These are phyloP conservation scores for Diplocarpon rosae DNA, from an alignment of 2,329 filamentous ascomycete genomes.

Conservation along the genomic window DNA sequence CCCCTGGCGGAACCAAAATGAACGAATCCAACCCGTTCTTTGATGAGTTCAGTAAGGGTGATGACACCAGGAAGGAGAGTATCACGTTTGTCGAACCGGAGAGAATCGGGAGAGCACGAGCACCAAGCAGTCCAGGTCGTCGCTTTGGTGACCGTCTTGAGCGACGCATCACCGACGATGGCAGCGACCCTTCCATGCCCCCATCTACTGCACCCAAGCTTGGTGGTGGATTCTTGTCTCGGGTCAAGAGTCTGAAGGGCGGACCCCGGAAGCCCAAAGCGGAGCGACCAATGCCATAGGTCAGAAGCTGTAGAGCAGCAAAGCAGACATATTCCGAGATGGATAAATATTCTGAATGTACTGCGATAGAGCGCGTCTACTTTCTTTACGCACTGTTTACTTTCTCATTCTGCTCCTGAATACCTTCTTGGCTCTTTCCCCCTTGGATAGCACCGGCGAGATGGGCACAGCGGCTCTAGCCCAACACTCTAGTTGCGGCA, in stretches of 20 bases:
- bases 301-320: background rate
- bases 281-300: slow-evolving; percentile 6
- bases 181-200: slow-evolving; percentile 22
- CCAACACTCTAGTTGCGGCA: background rate
- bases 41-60: slow-evolving; percentile 57
- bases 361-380: background rate
- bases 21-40: slow-evolving; percentile 69
- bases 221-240: slow-evolving; percentile 56
- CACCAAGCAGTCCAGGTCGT: slow-evolving; percentile 49
- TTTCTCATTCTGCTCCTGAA: background rate
- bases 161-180: slow-evolving; percentile 53
- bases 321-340: background rate
- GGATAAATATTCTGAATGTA: background rate
- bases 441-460: slow-evolving; percentile 6
- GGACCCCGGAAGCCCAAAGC: slow-evolving; percentile 42
- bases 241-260: slow-evolving; percentile 65
- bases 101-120: slow-evolving; percentile 30
- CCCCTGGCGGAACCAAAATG: slow-evolving; percentile 28
- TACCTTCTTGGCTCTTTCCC: slow-evolving; percentile 3
- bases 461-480: background rate
- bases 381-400: background rate
- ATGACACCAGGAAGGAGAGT: slow-evolving; percentile 53
- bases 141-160: slow-evolving; percentile 39
- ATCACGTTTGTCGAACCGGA: slow-evolving; percentile 37
- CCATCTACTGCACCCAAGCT: slow-evolving; percentile 22